These are phyloP conservation scores for Mycena galopus DNA, from an alignment of 768 basidiomycete genomes.

Conservation along the genomic window DNA sequence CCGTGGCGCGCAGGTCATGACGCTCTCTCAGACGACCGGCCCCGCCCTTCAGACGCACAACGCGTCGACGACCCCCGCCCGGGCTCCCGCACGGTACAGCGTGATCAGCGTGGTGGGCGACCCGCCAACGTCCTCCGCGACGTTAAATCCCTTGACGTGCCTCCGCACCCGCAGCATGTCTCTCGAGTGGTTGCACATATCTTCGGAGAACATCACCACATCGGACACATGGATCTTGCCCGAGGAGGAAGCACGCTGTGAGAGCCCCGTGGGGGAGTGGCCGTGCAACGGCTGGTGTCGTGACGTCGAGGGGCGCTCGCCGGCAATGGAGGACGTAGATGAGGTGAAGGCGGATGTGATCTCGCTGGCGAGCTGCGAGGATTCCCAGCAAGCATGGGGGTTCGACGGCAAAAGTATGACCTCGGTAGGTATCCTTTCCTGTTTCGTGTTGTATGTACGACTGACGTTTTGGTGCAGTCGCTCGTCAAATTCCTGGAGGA, in stretches of 20 bases:
- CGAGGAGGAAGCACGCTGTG: conserved; percentile 2
- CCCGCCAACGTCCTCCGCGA: not conserved
- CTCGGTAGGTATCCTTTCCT: conserved; percentile 19
- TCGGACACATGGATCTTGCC: not conserved
- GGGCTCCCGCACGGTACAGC: not conserved
- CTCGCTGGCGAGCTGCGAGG: conserved; percentile 38
- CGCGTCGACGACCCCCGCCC: not conserved
- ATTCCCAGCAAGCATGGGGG: conserved; percentile 36
- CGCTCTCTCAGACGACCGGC: not conserved
- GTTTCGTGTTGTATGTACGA: not conserved
- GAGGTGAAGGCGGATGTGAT: conserved; percentile 33
- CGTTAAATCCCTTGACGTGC: not conserved
- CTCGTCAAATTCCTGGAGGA: conserved; percentile 15
- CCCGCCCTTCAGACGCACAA: too few species aligned
- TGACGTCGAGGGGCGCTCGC: not conserved
- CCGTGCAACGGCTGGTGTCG: conserved; percentile 28
- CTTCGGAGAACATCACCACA: not conserved
- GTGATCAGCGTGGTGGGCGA: conserved; percentile 10
- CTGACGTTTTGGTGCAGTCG: not conserved
- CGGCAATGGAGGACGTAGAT: not conserved
- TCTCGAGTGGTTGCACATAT: not conserved
- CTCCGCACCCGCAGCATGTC: not conserved
- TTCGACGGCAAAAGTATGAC: conserved; percentile 36
- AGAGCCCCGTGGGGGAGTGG: conserved; percentile 23
- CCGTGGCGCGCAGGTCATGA: conserved; percentile 5